Percentiles rank a stretch among this genome's conserved stretches.
Conservation (phyloP, 1,139 yeast genomes). For the Blastobotrys apis region DNA sequence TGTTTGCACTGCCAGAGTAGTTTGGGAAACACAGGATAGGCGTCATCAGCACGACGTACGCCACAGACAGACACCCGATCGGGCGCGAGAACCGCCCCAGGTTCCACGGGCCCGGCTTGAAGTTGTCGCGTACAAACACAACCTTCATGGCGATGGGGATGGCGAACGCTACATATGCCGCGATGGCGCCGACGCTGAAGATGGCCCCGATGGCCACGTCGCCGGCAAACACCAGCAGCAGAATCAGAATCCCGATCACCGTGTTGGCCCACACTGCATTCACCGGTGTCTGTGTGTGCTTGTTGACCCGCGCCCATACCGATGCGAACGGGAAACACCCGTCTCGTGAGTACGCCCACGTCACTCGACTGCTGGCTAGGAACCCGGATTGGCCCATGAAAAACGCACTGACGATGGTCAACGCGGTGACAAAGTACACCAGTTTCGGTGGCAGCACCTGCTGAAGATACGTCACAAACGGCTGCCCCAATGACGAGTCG, state of each 20-base stretch:
- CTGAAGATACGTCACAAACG: constrained; percentile 54
- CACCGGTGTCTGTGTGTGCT: constrained; percentile 59
- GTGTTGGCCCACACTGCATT: constrained; percentile 66
- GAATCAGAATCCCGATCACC: constrained; percentile 51
- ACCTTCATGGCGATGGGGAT: constrained; percentile 58
- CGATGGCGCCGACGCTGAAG: constrained; percentile 72
- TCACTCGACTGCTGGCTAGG: constrained; percentile 66
- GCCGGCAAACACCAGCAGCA: constrained; percentile 63
- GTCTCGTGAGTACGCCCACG: constrained; percentile 67
- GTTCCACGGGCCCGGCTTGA: constrained; percentile 67
- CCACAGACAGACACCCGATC: constrained; percentile 33
- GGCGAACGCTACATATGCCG: constrained; percentile 67
- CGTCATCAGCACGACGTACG: constrained; percentile 53
- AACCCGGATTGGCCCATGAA: constrained; percentile 69
- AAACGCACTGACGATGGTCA: constrained; percentile 57
- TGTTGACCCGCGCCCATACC: constrained; percentile 52
- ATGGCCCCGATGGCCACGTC: constrained; percentile 68
- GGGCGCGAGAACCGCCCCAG: constrained; percentile 52
- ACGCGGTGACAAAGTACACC: constrained; percentile 53
- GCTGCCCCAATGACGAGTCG: constrained; percentile 58
- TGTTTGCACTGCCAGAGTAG: constrained; percentile 35
- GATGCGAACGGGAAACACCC: constrained; percentile 60
- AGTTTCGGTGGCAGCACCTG: constrained; percentile 47
- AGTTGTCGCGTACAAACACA: constrained; percentile 51
- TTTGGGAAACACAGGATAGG: constrained; percentile 67